A percentile compares a stretch with the other conserved stretches of the same genome.
Evolutionary conservation across 2,329 filamentous ascomycete genomes (phyloP).

Genomic region (Pseudopyrenochaeta lycopersici): DNA sequence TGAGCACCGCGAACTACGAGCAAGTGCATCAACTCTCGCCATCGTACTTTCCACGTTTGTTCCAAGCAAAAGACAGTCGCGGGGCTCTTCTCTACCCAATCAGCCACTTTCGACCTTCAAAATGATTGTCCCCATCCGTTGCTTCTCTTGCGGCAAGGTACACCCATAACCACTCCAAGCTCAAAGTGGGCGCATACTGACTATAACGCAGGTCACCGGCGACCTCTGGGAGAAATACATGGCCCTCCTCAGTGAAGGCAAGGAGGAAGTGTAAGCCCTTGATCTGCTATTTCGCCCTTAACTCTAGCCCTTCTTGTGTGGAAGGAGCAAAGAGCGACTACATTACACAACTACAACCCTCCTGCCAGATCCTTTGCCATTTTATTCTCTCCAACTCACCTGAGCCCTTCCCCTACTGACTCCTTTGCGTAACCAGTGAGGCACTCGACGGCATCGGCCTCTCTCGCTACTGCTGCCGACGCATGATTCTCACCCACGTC

Average conservation of each 20-base stretch:
- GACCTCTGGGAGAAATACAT: constrained; percentile 98
- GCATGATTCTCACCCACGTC: constrained; percentile 99
- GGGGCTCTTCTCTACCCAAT: not conserved
- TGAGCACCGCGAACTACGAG: constrained; percentile 32
- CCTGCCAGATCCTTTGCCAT: not conserved
- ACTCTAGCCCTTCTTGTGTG: not conserved
- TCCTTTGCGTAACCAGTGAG: constrained; percentile 66
- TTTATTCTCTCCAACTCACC: not conserved
- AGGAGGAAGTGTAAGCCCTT: constrained; percentile 43
- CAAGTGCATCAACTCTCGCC: constrained; percentile 11
- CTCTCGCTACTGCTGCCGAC: constrained; percentile 96
- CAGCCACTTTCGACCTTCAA: constrained; percentile 48
- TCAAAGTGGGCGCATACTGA: constrained; percentile 35
- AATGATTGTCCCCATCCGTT: constrained; percentile 99
- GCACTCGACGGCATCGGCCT: constrained; percentile 95
- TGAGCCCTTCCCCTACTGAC: constrained; percentile 14
- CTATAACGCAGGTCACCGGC: constrained; percentile 77
- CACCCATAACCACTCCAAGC: constrained; percentile 21
- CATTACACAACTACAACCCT: not conserved
- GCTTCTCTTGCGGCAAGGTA: constrained; percentile 99
- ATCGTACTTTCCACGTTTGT: not conserved
- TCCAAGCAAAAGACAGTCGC: constrained; percentile 1
- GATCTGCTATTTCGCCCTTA: not conserved
- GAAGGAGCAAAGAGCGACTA: no score
- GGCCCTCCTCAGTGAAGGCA: constrained; percentile 77